Conservation (phyloP, 2,329 filamentous ascomycete species). For the Nigrospora oryzae region DNA sequence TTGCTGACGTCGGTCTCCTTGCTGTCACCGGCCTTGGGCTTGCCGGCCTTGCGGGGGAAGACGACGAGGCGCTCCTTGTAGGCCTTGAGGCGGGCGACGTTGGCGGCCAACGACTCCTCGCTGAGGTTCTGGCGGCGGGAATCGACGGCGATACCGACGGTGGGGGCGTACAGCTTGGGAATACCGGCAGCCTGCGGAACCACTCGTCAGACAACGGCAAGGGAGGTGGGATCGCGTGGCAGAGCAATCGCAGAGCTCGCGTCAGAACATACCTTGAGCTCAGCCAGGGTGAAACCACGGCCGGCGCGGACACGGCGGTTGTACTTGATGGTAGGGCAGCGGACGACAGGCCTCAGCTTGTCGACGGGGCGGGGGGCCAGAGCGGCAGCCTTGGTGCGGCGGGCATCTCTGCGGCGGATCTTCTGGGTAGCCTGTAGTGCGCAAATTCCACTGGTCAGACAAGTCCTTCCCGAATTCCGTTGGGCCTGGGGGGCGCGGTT, state of each 20-base stretch:
- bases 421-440: conserved; percentile 80
- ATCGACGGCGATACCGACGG: conserved; percentile 96
- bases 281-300: conserved; percentile 93
- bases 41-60: conserved; percentile 91
- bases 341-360: conserved; percentile 90
- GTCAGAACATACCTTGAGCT: conserved; percentile 76
- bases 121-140: conserved; percentile 93
- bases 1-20: conserved; percentile 66
- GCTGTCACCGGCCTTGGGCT: conserved; percentile 89
- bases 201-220: background rate
- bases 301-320: conserved; percentile 96
- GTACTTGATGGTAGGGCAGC: conserved; percentile 98
- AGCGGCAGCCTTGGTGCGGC: conserved; percentile 88
- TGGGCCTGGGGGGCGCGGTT: no score
- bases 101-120: conserved; percentile 88
- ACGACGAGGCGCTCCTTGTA: conserved; percentile 95
- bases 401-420: conserved; percentile 82
- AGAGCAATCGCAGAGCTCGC: conserved; percentile 1
- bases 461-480: no score
- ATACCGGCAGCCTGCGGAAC: conserved; percentile 76
- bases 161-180: conserved; percentile 85
- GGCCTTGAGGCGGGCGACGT: conserved; percentile 95
- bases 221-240: conserved; percentile 1
- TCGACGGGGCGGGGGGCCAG: conserved; percentile 95
- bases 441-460: background rate